Evolutionary conservation across 1,284 basidiomycete species (phyloP).

Genomic region (Cutaneotrichosporon dermatis): DNA sequence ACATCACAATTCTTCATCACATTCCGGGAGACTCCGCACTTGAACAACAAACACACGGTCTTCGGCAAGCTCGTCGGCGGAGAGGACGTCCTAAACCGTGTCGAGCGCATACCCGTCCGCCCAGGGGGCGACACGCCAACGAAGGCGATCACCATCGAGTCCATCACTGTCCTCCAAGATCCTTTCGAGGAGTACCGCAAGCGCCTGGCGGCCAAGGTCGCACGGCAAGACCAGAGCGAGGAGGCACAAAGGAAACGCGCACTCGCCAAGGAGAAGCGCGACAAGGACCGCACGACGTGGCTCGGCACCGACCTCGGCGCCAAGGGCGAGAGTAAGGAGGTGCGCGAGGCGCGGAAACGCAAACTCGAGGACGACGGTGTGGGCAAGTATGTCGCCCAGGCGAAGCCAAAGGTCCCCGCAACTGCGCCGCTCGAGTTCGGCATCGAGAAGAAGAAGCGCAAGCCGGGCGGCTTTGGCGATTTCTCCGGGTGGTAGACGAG

Average conservation of each 20-base stretch:
- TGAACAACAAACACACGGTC: conserved; percentile 68
- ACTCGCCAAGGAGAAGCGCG: conserved; percentile 40
- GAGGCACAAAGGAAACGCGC: conserved; percentile 41
- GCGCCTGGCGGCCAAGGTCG: conserved; percentile 44
- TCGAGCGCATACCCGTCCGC: conserved; percentile 77
- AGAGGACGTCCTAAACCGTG: conserved; percentile 75
- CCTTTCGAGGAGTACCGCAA: conserved; percentile 51
- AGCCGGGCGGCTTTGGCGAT: conserved; percentile 50
- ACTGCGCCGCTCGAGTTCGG: conserved; percentile 33
- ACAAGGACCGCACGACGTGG: conserved; percentile 51
- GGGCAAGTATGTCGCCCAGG: conserved; percentile 48
- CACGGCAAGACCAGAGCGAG: conserved; percentile 41
- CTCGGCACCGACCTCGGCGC: conserved; percentile 48
- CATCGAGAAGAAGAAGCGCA: conserved; percentile 48
- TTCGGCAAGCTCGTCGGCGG: conserved; percentile 96
- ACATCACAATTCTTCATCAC: conserved; percentile 89
- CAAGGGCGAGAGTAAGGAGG: conserved; percentile 34
- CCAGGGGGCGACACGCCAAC: conserved; percentile 77
- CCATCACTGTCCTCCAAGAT: conserved; percentile 49
- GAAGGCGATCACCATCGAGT: conserved; percentile 64
- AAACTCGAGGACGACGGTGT: conserved; percentile 42
- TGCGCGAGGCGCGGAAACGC: conserved; percentile 34
- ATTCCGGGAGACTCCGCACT: conserved; percentile 71
- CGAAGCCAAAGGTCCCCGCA: conserved; percentile 3
- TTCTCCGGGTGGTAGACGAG: conserved; percentile 44